Base-by-base conservation (phyloP, 257 asterid genomes). In the Solanum pimpinellifolium region DNA sequence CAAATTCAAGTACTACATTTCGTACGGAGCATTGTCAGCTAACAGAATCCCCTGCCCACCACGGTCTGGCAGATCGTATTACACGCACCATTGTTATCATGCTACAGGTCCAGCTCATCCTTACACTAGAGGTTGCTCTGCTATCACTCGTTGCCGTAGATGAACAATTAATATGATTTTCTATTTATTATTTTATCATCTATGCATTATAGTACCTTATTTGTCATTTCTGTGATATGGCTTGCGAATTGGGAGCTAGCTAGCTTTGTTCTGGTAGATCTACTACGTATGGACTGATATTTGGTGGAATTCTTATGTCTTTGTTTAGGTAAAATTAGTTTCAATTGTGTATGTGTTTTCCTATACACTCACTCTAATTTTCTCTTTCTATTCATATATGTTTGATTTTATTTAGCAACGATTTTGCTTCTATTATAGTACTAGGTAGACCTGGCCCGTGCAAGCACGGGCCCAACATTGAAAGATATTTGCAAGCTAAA, bases 21-120 rank as follows among this genome's bases (percentile, higher is more conserved):
- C 98, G 6, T 95, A 95, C 83, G 98, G 95, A 11, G 98, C 98
- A 11, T 90, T 95, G 31, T 86, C 93, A 56, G 97, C 98, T 20
- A 91, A 95, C 88, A 89, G 98, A 76, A 86, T 95, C 44, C 98
- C 97, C 10, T 95, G 97, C 83, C 97, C 98, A 16, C 96, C 98
- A 42, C 94, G 96, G 35, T 95, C 98, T 4, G 98, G 98, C 20
- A 93, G 98, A 88, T 95, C 98, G 13, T 95, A 95, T 83, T 94
- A 95, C 70, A 95, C 98, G 11, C 97, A 93, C 84, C 91, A 93
- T 87, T 95, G 98, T 72, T 90, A 86, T 87, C 84, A 91, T 15
- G 96, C 95, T 21, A 88, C 88, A 14, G 98, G 98, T 0, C 98
- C 98, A 0, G 95, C 91, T 77, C 98, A 92, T 59, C 98, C 98